Percentiles rank a stretch among this genome's conserved stretches.
Conservation (phyloP, 352 stramenopile genomes). For the Globisporangium camurandrum region DNA sequence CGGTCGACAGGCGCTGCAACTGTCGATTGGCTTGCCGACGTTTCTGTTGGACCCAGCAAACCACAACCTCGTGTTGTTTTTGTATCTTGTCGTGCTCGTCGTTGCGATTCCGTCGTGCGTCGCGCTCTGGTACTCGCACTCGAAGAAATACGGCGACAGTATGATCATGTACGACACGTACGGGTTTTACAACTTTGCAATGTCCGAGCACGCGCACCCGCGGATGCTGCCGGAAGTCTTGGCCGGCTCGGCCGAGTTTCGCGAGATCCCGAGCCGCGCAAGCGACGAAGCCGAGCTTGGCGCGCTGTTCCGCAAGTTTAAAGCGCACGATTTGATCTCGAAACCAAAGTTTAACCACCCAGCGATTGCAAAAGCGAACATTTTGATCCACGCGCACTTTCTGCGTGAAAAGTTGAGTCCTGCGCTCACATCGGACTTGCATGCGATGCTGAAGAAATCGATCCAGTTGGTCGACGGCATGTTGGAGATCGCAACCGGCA, state of each 20-base stretch:
- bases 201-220: conserved; percentile 92
- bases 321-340: conserved; percentile 68
- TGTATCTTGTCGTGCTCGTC: conserved; percentile 98
- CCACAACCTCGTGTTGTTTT: conserved; percentile 96
- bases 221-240: conserved; percentile 95
- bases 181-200: conserved; percentile 96
- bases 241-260: conserved; percentile 87
- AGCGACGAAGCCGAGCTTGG: conserved; percentile 60
- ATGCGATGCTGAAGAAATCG: conserved; percentile 93
- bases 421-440: conserved; percentile 81
- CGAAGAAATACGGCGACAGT: conserved; percentile 98
- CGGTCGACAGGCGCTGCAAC: conserved; percentile 95
- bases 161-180: conserved; percentile 99
- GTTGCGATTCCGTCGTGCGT: conserved; percentile 96
- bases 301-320: conserved; percentile 68
- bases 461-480: conserved; percentile 97
- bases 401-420: conserved; percentile 79
- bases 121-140: conserved; percentile 93
- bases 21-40: conserved; percentile 94
- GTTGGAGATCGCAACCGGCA: conserved; percentile 96
- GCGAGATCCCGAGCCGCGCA: conserved; percentile 62
- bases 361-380: conserved; percentile 75
- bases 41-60: conserved; percentile 97
- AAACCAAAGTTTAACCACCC: conserved; percentile 86
- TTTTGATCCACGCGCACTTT: conserved; percentile 95